Evolutionary conservation across 306 rosid genomes (phyloP).

Genomic region (Cicer chorassanicum): DNA sequence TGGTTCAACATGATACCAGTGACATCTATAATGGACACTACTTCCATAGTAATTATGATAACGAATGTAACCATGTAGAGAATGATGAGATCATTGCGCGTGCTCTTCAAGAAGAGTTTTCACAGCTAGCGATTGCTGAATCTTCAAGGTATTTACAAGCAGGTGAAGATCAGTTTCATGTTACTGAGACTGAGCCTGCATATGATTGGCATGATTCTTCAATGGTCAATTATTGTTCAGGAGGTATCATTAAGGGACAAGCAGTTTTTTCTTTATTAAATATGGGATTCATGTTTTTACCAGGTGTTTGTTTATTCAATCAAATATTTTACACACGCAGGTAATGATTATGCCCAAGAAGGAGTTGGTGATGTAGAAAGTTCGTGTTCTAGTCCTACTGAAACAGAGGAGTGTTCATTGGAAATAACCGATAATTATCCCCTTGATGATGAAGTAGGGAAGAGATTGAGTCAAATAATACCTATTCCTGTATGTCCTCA

Average conservation of each 20-base stretch:
- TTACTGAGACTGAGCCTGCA: conserved; percentile 44
- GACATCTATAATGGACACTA: conserved; percentile 54
- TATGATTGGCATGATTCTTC: conserved; percentile 63
- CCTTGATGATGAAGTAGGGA: conserved; percentile 63
- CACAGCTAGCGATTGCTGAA: conserved; percentile 60
- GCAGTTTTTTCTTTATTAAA: conserved; percentile 24
- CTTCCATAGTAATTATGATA: conserved; percentile 55
- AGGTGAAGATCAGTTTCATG: conserved; percentile 55
- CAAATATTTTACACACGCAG: conserved; percentile 46
- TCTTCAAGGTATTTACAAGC: conserved; percentile 51
- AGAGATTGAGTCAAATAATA: conserved; percentile 66
- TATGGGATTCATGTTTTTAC: conserved; percentile 13
- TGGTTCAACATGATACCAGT: conserved; percentile 48
- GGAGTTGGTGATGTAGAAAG: conserved; percentile 51
- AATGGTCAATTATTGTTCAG: conserved; percentile 54
- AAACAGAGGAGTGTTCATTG: conserved; percentile 47
- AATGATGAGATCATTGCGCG: conserved; percentile 81
- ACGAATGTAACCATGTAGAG: conserved; percentile 59
- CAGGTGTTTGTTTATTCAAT: conserved; percentile 31
- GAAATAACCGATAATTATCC: conserved; percentile 54
- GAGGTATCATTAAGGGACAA: conserved; percentile 49
- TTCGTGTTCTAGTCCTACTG: conserved; percentile 66
- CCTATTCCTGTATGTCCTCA: conserved; percentile 72
- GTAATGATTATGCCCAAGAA: conserved; percentile 48
- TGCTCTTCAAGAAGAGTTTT: conserved; percentile 79